phyloP scores from a whole-genome alignment of 345 rosid genomes.

The Garcia nutans region DNA sequence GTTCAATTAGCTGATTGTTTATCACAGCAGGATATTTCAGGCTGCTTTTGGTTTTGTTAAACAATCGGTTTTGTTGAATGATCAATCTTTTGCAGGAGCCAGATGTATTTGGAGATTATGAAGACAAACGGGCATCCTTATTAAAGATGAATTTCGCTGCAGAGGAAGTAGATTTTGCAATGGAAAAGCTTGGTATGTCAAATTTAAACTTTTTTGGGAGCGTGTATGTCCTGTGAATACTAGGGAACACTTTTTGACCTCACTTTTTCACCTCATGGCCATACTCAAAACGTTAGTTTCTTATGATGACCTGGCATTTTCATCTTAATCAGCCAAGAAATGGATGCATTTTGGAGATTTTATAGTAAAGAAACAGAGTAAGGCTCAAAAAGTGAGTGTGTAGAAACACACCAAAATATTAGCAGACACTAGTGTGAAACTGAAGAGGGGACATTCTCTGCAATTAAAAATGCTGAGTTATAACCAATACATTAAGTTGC shows the following conservation, averaged over 20 bases:
- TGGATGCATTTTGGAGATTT: too few species aligned
- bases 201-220: neutral
- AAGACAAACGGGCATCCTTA: slow-evolving; percentile 55
- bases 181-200: slow-evolving; percentile 68
- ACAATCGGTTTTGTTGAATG: too few species aligned
- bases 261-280: neutral
- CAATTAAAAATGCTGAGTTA: neutral
- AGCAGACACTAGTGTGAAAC: neutral
- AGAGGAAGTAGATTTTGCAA: slow-evolving; percentile 64
- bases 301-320: neutral
- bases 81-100: slow-evolving; percentile 56
- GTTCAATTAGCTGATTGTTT: neutral
- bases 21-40: neutral
- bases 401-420: neutral
- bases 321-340: neutral
- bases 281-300: neutral
- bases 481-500: neutral
- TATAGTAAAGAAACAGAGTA: neutral
- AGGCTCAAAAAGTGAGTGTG: neutral
- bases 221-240: neutral
- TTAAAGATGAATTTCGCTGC: slow-evolving; percentile 69
- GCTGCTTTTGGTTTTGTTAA: slow-evolving; percentile 10
- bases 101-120: slow-evolving; percentile 39
- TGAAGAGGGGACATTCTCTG: neutral
- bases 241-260: neutral